A percentile compares a stretch with the other conserved stretches of the same genome.
Evolutionary conservation across 495 filamentous ascomycete genomes (phyloP).

Genomic region (Talaromyces thailandensis): DNA sequence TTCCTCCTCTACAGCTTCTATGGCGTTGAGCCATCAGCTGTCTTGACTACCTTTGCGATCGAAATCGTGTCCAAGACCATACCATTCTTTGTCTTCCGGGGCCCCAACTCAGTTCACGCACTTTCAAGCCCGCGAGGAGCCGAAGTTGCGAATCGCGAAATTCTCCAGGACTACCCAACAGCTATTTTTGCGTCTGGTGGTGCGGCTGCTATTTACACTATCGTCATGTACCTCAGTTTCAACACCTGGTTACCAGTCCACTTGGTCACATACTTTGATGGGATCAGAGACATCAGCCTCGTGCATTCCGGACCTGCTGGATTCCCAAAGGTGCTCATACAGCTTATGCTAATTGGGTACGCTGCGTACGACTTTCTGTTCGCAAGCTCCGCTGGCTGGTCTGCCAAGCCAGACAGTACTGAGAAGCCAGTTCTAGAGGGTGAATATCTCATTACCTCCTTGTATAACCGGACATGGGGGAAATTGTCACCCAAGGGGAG

Average conservation of each 20-base stretch:
- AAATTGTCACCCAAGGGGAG: constrained; percentile 53
- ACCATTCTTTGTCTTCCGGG: constrained; percentile 63
- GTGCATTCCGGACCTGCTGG: constrained; percentile 48
- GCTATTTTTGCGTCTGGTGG: constrained; percentile 54
- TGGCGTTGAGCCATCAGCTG: constrained; percentile 47
- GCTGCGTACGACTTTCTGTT: constrained; percentile 69
- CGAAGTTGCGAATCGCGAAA: constrained; percentile 52
- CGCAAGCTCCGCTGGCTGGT: constrained; percentile 47
- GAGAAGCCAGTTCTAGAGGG: constrained; percentile 38
- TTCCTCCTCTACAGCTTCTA: constrained; percentile 71
- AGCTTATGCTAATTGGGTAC: constrained; percentile 54
- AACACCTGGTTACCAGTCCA: constrained; percentile 55
- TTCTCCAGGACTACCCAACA: constrained; percentile 57
- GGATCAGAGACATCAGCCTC: constrained; percentile 52
- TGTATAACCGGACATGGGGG: constrained; percentile 39
- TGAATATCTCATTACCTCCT: constrained; percentile 53
- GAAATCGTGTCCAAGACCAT: constrained; percentile 57
- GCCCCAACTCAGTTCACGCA: constrained; percentile 52
- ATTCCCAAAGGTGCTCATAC: constrained; percentile 36
- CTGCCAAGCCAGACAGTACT: constrained; percentile 19
- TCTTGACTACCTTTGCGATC: constrained; percentile 47
- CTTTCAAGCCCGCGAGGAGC: constrained; percentile 32
- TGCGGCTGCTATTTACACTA: constrained; percentile 57
- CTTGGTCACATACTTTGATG: constrained; percentile 61
- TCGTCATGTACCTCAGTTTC: constrained; percentile 54